These are phyloP conservation scores for Nannochloris sp. DNA, from an alignment of 139 green algal genomes.

Conservation along the genomic window DNA sequence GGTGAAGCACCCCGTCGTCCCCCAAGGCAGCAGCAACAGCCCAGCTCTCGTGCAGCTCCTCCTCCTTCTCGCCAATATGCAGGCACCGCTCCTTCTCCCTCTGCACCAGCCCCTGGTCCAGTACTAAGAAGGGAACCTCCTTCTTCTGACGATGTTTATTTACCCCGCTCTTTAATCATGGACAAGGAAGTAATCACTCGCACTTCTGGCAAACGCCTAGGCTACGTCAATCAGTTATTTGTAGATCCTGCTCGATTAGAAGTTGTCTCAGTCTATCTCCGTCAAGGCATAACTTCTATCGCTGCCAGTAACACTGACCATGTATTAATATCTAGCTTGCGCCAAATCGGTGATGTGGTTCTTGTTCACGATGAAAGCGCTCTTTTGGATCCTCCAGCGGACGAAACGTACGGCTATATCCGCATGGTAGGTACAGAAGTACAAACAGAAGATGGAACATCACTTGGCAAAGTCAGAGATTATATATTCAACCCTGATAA, in stretches of 20 bases:
- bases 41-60: too few relatives aligned
- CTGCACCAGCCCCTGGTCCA: too few relatives aligned
- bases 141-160: not conserved
- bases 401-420: constrained; percentile 38
- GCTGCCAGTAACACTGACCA: constrained; percentile 6
- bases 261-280: constrained; percentile 59
- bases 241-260: constrained; percentile 43
- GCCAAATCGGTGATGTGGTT: constrained; percentile 70
- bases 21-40: too few relatives aligned
- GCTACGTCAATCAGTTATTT: constrained; percentile 50
- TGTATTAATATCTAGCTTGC: constrained; percentile 45
- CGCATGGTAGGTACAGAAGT: constrained; percentile 56
- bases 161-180: constrained; percentile 18
- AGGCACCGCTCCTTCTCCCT: too few relatives aligned
- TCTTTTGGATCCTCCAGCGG: constrained; percentile 35
- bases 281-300: constrained; percentile 25
- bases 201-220: constrained; percentile 48
- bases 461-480: constrained; percentile 66
- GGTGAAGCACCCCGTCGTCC: too few relatives aligned
- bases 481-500: constrained; percentile 66
- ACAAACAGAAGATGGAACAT: constrained; percentile 33
- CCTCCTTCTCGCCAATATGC: too few relatives aligned
- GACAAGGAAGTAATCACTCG: constrained; percentile 31
- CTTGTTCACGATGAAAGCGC: constrained; percentile 63
- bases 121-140: not conserved